Evolutionary conservation across 78 protist species (phyloP), one percentile per base, ranked within the genome.

Genomic region (Acrasis kona): DNA sequence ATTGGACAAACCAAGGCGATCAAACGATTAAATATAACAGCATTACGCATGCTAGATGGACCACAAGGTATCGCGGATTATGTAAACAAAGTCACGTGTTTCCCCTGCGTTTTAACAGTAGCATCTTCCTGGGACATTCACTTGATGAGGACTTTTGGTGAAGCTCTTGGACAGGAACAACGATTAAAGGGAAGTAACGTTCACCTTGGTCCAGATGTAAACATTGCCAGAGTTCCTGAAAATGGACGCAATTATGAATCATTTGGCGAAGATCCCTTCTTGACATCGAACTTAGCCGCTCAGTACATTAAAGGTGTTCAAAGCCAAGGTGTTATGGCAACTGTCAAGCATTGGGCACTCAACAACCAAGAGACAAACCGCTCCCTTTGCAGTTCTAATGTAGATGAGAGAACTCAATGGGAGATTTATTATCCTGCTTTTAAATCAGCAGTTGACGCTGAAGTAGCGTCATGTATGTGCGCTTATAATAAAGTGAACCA

Each of bases 351-450:
- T 32, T 79, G 28, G 27, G 31, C 74, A 31, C 39, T 9, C 10
- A 79, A 79, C 72, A 79, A 79, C 78, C 86, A 82, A 65, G 86
- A 76, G 76, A 34, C 37, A 36, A 0, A 37, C 68, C 79, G 86
- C 57, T 8, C 2, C 0, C 1, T 65, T 19, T 30, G 0, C 37
- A 2, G 28, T 41, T 0, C 32, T 2, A 12, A 12, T 32, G 61
- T 37, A 19, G 73, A 66, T 61, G 82, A 78, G 69, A 74, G 82
- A 1, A 67, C 82, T 31, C 74, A 5, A 37, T 10, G 37, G 32
- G 82, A 78, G 27, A 37, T 78, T 34, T 78, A 78, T 76, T n/a
- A n/a, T 27, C 76, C 68, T 2, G 66, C 82, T 12, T 78, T 69
- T 9, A 68, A 5, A 34, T 70, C 64, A 1, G 72, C 57, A 38